Evolutionary conservation across 306 rosid genomes (phyloP).

Genomic region (Fragaria iinumae): DNA sequence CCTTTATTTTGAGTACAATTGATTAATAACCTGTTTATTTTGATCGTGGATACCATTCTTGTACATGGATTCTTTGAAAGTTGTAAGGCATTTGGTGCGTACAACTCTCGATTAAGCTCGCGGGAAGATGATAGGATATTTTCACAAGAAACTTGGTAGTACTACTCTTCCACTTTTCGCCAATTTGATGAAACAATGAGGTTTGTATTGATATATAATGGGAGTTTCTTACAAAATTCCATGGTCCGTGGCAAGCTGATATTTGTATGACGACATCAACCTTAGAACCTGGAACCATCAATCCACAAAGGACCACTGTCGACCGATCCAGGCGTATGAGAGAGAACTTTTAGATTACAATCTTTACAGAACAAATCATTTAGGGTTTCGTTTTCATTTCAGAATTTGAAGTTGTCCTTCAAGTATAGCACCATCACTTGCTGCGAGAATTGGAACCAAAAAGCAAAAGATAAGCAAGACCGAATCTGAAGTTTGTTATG

Average conservation of each 20-base stretch:
- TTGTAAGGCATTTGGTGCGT: too few relatives aligned
- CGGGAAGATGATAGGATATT: too few relatives aligned
- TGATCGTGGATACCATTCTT: too few relatives aligned
- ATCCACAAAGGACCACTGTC: neutral
- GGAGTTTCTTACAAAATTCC: neutral
- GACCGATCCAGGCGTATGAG: neutral
- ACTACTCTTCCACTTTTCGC: neutral
- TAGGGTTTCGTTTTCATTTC: slow-evolving; percentile 21
- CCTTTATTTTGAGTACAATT: too few relatives aligned
- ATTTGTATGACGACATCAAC: neutral
- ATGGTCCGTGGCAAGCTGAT: slow-evolving; percentile 2
- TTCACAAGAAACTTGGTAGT: neutral
- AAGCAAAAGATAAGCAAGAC: slow-evolving; percentile 3
- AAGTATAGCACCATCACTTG: slow-evolving; percentile 75
- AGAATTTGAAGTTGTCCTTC: slow-evolving; percentile 75
- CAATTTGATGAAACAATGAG: neutral
- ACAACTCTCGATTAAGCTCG: too few relatives aligned
- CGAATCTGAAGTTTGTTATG: neutral
- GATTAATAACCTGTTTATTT: too few relatives aligned
- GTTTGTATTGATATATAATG: neutral
- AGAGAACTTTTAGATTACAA: neutral
- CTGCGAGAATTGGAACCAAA: slow-evolving; percentile 38
- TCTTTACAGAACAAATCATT: neutral
- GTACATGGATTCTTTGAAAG: too few relatives aligned
- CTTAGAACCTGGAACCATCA: neutral